phyloP scores from a whole-genome alignment of 1,284 basidiomycete genomes.

The Fomitiporia mediterranea region DNA sequence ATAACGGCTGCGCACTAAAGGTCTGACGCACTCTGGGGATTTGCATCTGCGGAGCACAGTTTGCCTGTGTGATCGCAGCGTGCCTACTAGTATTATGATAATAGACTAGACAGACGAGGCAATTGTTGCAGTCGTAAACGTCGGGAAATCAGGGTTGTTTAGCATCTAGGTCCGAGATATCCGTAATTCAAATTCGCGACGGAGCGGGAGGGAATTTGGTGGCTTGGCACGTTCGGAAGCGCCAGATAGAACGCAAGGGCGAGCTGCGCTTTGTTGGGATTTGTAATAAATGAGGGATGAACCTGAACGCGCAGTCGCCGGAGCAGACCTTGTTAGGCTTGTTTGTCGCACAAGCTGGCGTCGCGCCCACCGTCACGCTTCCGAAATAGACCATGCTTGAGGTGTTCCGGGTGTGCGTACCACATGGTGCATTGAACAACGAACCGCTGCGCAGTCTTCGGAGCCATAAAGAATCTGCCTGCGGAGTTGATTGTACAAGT shows the following conservation, averaged over 20 bases:
- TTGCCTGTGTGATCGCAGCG: background rate
- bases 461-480: background rate
- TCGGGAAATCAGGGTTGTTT: background rate
- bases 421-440: background rate
- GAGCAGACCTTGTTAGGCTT: background rate
- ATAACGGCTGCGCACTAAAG: background rate
- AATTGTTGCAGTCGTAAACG: background rate
- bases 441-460: background rate
- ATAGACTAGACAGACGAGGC: background rate
- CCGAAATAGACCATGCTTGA: background rate
- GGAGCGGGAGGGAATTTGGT: background rate
- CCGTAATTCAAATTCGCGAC: background rate
- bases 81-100: too few relatives aligned
- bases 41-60: conserved; percentile 6
- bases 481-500: background rate
- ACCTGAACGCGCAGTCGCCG: conserved; percentile 1
- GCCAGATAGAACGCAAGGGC: background rate
- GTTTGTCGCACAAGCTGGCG: background rate
- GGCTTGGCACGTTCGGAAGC: background rate
- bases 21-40: background rate
- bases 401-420: background rate
- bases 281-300: background rate
- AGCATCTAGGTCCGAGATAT: background rate
- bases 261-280: conserved; percentile 3
- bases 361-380: background rate